Evolutionary conservation across 257 asterid genomes (phyloP), one percentile per base, ranked within the genome.

Genomic region (Nemophila menziesii): DNA sequence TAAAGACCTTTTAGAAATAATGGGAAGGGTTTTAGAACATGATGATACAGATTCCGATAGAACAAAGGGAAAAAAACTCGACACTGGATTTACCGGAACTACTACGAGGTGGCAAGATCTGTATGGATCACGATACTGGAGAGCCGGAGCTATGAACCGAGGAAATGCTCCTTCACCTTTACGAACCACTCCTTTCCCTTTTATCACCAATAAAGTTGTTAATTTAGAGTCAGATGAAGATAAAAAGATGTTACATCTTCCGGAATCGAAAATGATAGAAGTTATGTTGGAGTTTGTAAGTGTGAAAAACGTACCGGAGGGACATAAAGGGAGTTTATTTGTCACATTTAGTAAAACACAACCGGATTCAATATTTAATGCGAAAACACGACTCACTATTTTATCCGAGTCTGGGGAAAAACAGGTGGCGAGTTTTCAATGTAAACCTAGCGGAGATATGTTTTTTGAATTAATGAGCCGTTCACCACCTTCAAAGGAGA

Each of bases 21-120:
- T 81, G 80, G 96, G 92, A 12, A 77, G 61, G 70, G 69, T 90
- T 27, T 66, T 90, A 48, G 82, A 81, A 56, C 98, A 90, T 47
- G 98, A 90, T 52, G 96, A 90, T 65, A 90, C 94, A 5, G 98
- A 76, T 66, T 70, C 94, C 19, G 96, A 90, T 72, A 61, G 98
- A 79, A 74, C 79, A 58, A 74, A 81, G 68, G 98, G 98, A 52
- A 66, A 76, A 72, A 90, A 85, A 62, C 67, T 90, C 67, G 96
- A 90, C 52, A 49, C 52, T 26, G 96, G 98, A 36, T 85, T 81
- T 69, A 70, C 93, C 36, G 74, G 64, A 49, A 90, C 96, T 22
- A 81, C 94, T 44, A 61, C 65, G 66, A 59, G 71, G 18, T 85
- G 80, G 66, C 96, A 90, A 68, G 83, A 73, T 65, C 74, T 68